These are phyloP conservation scores for Baudoinia panamericana DNA, from an alignment of 495 filamentous ascomycete species.

Conservation along the genomic window DNA sequence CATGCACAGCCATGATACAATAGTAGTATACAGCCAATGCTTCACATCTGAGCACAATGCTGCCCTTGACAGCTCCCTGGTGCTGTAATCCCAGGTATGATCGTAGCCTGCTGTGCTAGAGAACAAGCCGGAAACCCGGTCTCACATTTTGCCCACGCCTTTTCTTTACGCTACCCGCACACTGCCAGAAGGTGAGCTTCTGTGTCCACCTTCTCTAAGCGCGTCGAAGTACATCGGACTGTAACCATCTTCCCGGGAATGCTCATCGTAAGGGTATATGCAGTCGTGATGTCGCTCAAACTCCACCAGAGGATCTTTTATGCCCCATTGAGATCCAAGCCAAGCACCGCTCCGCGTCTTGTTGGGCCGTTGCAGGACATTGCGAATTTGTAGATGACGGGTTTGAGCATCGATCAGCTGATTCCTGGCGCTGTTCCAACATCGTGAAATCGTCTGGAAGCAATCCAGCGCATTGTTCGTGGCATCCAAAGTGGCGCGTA, in stretches of 20 bases:
- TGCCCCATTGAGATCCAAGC: constrained; percentile 16
- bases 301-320: constrained; percentile 14
- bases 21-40: too few species aligned
- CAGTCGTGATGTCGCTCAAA: constrained; percentile 10
- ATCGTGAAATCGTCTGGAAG: constrained; percentile 20
- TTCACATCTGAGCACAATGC: too few species aligned
- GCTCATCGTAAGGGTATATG: constrained; percentile 10
- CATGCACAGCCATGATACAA: too few species aligned
- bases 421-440: constrained; percentile 23
- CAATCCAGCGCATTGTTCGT: constrained; percentile 16
- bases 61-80: too few species aligned
- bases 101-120: too few species aligned
- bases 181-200: not conserved
- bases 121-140: too few species aligned
- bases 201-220: constrained; percentile 8
- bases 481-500: constrained; percentile 16
- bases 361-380: constrained; percentile 2
- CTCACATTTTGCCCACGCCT: too few species aligned
- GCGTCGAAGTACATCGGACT: constrained; percentile 14
- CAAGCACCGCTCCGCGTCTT: constrained; percentile 9
- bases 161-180: constrained; percentile 1
- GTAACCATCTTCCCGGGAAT: not conserved
- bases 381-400: constrained; percentile 10
- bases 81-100: too few species aligned
- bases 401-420: constrained; percentile 16